Conservation (phyloP, 257 asterid genomes). For the Solanum chilense region DNA sequence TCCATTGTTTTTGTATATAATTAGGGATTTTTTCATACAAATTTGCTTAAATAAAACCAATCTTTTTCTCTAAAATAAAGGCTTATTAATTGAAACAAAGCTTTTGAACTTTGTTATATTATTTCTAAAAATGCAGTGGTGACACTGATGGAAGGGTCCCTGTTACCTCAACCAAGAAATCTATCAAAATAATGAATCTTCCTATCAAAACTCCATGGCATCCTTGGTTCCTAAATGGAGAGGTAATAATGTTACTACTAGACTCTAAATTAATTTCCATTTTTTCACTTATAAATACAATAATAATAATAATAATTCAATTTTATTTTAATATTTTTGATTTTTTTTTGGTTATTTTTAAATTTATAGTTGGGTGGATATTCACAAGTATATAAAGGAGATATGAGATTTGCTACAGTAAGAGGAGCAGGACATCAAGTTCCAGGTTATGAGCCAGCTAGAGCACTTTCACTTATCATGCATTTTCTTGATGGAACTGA, state of each 20-base stretch:
- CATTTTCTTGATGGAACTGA: slow-evolving; percentile 47
- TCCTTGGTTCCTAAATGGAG: slow-evolving; percentile 56
- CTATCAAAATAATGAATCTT: slow-evolving; percentile 43
- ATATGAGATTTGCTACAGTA: slow-evolving; percentile 56
- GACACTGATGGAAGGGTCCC: slow-evolving; percentile 77
- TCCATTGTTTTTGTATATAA: not conserved
- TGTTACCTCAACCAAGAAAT: slow-evolving; percentile 51
- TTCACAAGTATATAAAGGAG: slow-evolving; percentile 36
- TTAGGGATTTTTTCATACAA: not conserved
- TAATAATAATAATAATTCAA: not conserved
- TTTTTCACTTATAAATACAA: not conserved
- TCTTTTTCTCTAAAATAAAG: not conserved
- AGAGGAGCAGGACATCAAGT: slow-evolving; percentile 90
- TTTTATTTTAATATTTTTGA: not conserved
- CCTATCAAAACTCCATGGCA: slow-evolving; percentile 35
- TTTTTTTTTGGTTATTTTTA: not conserved
- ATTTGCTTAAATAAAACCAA: not conserved
- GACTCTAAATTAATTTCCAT: not conserved
- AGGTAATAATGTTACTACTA: slow-evolving; percentile 27
- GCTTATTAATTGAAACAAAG: not conserved
- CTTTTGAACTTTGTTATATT: not conserved
- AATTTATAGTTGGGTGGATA: slow-evolving; percentile 60
- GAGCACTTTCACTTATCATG: slow-evolving; percentile 48
- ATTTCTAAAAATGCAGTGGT: slow-evolving; percentile 36
- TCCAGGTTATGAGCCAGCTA: slow-evolving; percentile 56